Evolutionary conservation across 2,329 filamentous ascomycete genomes (phyloP), one percentile per base, ranked within the genome.

Genomic region (Pseudogymnoascus verrucosus): DNA sequence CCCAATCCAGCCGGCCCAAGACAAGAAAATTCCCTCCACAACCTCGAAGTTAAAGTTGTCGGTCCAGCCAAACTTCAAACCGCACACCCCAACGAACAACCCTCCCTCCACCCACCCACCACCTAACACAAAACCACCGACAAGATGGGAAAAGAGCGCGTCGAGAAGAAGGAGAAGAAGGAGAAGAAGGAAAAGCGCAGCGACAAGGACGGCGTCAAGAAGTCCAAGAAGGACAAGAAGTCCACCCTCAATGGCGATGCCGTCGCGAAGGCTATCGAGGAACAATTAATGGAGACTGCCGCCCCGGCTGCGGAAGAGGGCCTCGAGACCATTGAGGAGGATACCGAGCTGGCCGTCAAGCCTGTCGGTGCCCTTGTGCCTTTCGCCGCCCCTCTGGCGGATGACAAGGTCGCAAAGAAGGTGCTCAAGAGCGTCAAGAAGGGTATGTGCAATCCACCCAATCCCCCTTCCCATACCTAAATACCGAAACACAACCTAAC

Each of bases 301-400:
- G 74, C 80, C 66, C 74, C 77, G n/a, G 77, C 74, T n/a, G 75
- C 73, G 54, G 73, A 76, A 60, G 71, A 74, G 37, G 73, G 75
- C 54, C 73, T 72, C 40, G 72, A 74, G 37, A 69, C 71, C 37
- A 72, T 73, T 36, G 68, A 73, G 34, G 77, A 77, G 66, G 77
- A 77, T 57, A 75, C 64, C 68, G 78, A 78, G 60, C 74, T 78
- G 62, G 76, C 75, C 12, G 72, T 73, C 16, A 76, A 82, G 65
- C 74, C 78, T 62, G 77, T 82, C 63, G 80, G 82, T 70, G 86
- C 88, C 64, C 80, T 96, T 59, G 90, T 96, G 63, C 89, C 92
- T 31, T 95, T 96, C 74, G 91, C 93, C 64, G 82, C 89, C 70
- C 90, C 91, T 36, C 79, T 96, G 65, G 89, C 89, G 28, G 87